Percentiles rank a stretch among this genome's conserved stretches.
Evolutionary conservation across 257 asterid genomes (phyloP).

Genomic region (Salvia rosmarinus): DNA sequence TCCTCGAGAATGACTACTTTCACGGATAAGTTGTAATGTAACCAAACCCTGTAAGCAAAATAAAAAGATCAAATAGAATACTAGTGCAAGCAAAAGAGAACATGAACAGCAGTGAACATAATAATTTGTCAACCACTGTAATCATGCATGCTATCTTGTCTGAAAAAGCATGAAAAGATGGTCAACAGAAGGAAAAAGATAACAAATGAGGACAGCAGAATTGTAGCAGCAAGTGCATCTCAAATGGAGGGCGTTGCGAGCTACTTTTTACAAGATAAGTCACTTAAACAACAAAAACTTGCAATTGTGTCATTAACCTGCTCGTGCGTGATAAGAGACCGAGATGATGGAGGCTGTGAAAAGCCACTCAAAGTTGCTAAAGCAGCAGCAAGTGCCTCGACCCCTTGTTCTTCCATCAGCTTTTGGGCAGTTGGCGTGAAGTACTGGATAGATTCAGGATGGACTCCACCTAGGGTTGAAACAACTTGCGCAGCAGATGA

Average conservation of each 20-base stretch:
- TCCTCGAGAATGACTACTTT: conserved; percentile 56
- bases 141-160: neutral
- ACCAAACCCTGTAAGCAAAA: conserved; percentile 67
- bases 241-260: neutral
- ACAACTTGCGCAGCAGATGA: conserved; percentile 70
- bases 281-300: conserved; percentile 12
- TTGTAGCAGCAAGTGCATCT: neutral
- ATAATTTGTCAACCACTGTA: neutral
- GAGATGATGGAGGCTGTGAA: conserved; percentile 62
- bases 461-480: conserved; percentile 54
- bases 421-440: conserved; percentile 62
- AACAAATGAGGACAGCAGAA: neutral
- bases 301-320: conserved; percentile 44
- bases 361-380: conserved; percentile 64
- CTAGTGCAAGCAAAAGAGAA: conserved; percentile 4
- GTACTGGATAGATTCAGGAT: conserved; percentile 58
- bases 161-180: neutral
- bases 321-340: conserved; percentile 61
- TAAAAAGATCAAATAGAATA: neutral
- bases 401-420: conserved; percentile 55
- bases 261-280: neutral
- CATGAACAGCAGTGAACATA: neutral
- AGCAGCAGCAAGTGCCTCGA: conserved; percentile 58
- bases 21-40: conserved; percentile 82
- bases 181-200: neutral